These are phyloP conservation scores for Serendipita sp. DNA, from an alignment of 768 basidiomycete genomes.

Conservation along the genomic window DNA sequence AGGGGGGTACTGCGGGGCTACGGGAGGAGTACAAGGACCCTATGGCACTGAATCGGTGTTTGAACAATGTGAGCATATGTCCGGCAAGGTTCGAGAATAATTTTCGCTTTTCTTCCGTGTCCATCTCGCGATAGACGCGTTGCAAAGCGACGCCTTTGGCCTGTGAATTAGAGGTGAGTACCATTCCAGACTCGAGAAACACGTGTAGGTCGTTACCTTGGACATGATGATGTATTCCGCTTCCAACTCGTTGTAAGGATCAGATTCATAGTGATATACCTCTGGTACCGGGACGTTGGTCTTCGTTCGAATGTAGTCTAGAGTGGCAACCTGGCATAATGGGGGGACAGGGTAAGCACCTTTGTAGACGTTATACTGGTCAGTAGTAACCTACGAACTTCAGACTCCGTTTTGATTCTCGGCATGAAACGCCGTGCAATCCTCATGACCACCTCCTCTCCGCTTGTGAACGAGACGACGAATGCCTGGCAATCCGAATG, in stretches of 20 bases:
- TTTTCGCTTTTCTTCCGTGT: constrained; percentile 45
- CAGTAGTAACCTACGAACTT: constrained; percentile 22
- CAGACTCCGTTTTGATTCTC: constrained; percentile 71
- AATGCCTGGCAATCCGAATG: constrained; percentile 39
- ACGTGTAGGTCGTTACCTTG: constrained; percentile 34
- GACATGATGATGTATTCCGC: constrained; percentile 82
- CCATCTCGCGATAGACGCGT: constrained; percentile 53
- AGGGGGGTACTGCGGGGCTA: neutral
- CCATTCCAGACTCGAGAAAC: neutral
- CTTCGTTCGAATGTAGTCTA: constrained; percentile 58
- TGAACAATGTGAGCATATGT: constrained; percentile 56
- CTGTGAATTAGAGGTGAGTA: constrained; percentile 23
- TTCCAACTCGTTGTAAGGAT: constrained; percentile 70
- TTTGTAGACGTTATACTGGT: neutral
- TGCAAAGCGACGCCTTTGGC: constrained; percentile 59
- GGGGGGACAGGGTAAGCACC: neutral
- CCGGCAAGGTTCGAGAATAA: constrained; percentile 53
- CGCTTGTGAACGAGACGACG: constrained; percentile 48
- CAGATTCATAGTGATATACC: constrained; percentile 65
- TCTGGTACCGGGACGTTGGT: constrained; percentile 59
- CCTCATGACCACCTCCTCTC: constrained; percentile 51
- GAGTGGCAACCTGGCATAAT: constrained; percentile 44
- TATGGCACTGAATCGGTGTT: constrained; percentile 58
- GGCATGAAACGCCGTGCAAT: constrained; percentile 80
- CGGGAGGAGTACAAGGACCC: constrained; percentile 37